These are phyloP conservation scores for Gnetum montanum DNA, from an alignment of 75 land plant species.

Conservation along the genomic window DNA sequence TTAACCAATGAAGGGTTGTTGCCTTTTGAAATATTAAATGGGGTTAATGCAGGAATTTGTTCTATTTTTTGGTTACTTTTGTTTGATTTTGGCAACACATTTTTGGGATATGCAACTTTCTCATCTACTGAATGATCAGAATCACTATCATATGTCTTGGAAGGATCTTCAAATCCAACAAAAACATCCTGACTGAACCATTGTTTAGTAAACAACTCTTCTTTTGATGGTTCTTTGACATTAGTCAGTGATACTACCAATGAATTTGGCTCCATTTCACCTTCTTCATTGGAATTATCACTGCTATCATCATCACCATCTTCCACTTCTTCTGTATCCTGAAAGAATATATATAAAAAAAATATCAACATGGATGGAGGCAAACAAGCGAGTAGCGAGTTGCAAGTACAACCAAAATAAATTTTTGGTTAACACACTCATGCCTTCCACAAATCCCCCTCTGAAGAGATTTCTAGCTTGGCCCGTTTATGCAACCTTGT, in stretches of 20 bases:
- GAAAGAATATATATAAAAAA: not conserved
- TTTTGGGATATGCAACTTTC: not conserved
- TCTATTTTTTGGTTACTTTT: conserved; percentile 1
- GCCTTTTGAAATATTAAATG: conserved; percentile 9
- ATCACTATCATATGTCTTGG: conserved; percentile 36
- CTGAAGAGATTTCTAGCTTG: conserved; percentile 26
- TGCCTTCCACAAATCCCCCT: conserved; percentile 45
- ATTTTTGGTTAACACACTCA: not conserved
- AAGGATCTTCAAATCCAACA: conserved; percentile 41
- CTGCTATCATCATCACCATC: conserved; percentile 9
- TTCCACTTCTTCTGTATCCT: not conserved
- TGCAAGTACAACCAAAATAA: not conserved
- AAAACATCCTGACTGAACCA: conserved; percentile 98
- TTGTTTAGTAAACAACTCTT: conserved; percentile 51
- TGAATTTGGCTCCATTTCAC: conserved; percentile 68
- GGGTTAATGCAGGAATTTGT: not conserved
- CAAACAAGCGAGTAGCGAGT: not conserved
- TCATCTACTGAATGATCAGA: conserved; percentile 33
- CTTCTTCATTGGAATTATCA: conserved; percentile 34
- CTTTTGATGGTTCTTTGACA: conserved; percentile 44
- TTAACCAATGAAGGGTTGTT: not conserved
- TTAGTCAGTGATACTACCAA: conserved; percentile 54
- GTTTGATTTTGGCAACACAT: not conserved
- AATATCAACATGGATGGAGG: not conserved
- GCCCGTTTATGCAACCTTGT: conserved; percentile 76